Evolutionary conservation across 805 yeast species (phyloP).

Genomic region (Candida takata): DNA sequence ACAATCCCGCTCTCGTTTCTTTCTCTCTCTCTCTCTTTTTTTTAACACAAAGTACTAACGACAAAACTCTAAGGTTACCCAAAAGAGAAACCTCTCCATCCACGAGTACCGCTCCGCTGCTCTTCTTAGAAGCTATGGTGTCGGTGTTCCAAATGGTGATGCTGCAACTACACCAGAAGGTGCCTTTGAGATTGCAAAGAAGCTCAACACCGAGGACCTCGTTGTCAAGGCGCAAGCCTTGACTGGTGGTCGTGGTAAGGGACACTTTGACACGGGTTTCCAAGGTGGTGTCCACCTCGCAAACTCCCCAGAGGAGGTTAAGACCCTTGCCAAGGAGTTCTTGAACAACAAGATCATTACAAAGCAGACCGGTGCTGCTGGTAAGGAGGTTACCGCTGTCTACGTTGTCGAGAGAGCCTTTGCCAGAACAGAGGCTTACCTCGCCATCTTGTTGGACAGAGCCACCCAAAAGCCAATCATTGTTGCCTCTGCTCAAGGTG

Average conservation of each 20-base stretch:
- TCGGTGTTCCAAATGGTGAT: constrained; percentile 85
- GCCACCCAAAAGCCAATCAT: constrained; percentile 82
- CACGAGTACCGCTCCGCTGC: constrained; percentile 96
- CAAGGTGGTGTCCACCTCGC: constrained; percentile 95
- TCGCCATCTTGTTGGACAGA: constrained; percentile 94
- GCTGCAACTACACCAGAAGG: constrained; percentile 88
- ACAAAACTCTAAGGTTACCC: constrained; percentile 13
- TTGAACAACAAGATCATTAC: constrained; percentile 89
- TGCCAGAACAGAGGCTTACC: constrained; percentile 90
- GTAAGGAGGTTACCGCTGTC: constrained; percentile 95
- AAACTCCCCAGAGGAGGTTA: constrained; percentile 78
- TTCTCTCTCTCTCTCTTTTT: background rate
- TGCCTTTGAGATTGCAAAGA: constrained; percentile 76
- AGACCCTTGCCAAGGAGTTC: constrained; percentile 82
- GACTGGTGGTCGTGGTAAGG: constrained; percentile 99
- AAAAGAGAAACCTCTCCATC: constrained; percentile 71
- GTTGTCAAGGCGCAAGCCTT: constrained; percentile 98
- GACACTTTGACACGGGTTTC: constrained; percentile 91
- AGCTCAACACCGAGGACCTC: constrained; percentile 68
- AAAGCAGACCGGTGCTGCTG: constrained; percentile 96
- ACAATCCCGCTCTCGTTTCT: background rate
- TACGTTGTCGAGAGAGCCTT: constrained; percentile 93
- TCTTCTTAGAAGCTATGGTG: constrained; percentile 70
- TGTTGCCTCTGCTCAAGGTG: constrained; percentile 97
- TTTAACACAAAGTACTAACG: constrained; percentile 2